Evolutionary conservation across 176 grass and related monocot species (phyloP), one percentile per base, ranked within the genome.

Genomic region (Eragrostis nindensis): DNA sequence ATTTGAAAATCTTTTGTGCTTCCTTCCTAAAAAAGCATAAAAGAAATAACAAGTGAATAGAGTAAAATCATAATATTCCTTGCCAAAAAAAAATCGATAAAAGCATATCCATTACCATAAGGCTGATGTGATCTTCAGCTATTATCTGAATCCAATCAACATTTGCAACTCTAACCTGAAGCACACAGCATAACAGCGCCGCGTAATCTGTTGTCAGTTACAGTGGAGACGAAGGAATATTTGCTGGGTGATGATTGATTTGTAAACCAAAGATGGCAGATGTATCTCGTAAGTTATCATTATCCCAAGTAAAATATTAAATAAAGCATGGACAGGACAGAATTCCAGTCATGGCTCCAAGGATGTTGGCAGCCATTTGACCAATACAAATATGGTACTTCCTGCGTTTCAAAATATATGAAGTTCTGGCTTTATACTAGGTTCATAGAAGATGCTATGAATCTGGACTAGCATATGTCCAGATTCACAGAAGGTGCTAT

Each of bases 81-180:
- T 36, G 32, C 32, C 32, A 36, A 36, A 36, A 36, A 36, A 25
- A 78, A 22, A 59, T 49, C 40, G 62, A 87, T 19, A 73, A 84
- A 64, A 62, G 32, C 50, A 84, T 16, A 76, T 75, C 36, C 47
- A 52, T 14, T 95, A 98, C 95, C 95, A 94, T 92, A 83, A 98
- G 81, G 83, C 88, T 91, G 66, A 98, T 89, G 63, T 98, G 87
- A 25, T 91, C 90, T 75, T 87, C 87, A 71, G 92, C 73, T 19
- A 91, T 79, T 91, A 98, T 93, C 84, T 94, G 82, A 89, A 93
- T 87, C 95, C 95, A 94, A 46, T 98, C 95, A 54, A 93, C 87
- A 78, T 90, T 94, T 89, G 92, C 92, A 73, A 98, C 92, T 83
- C 89, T 92, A 64, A 83, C 80, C 95, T 98, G 88, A 40, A 86